phyloP scores from a whole-genome alignment of 768 basidiomycete genomes.

The Pleurotus platypus region DNA sequence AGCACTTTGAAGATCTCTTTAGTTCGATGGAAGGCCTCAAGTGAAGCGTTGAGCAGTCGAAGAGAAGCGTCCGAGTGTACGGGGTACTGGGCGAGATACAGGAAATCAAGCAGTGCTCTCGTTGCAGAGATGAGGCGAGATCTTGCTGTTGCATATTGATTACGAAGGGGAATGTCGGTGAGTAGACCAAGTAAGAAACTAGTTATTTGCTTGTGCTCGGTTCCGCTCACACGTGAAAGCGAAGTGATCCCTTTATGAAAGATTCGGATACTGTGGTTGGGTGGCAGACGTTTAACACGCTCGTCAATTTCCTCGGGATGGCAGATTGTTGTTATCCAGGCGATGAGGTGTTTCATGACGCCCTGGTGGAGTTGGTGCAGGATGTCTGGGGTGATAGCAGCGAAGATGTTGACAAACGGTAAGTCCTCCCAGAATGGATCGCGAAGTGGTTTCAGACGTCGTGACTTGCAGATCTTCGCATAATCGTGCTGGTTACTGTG shows the following conservation, averaged over 20 bases:
- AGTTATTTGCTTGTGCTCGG: constrained; percentile 9
- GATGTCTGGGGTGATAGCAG: constrained; percentile 30
- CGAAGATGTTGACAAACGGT: constrained; percentile 28
- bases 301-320: constrained; percentile 24
- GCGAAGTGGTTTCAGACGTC: no score
- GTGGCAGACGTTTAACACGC: constrained; percentile 21
- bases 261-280: constrained; percentile 20
- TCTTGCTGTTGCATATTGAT: background rate
- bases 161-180: background rate
- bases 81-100: constrained; percentile 15
- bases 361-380: constrained; percentile 42
- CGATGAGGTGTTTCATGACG: constrained; percentile 31
- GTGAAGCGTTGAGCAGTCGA: constrained; percentile 11
- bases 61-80: constrained; percentile 14
- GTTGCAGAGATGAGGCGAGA: constrained; percentile 2
- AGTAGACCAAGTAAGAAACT: constrained; percentile 6
- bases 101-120: constrained; percentile 21
- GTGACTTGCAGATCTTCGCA: no score
- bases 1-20: constrained; percentile 18
- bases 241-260: constrained; percentile 31
- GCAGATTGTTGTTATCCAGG: constrained; percentile 21
- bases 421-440: constrained; percentile 30
- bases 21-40: constrained; percentile 3
- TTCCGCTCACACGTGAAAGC: background rate
- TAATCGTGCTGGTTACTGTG: no score